A percentile compares a stretch with the other conserved stretches of the same genome.
Evolutionary conservation across 2,329 filamentous ascomycete species (phyloP).

Genomic region (Scleromitrula shiraiana): DNA sequence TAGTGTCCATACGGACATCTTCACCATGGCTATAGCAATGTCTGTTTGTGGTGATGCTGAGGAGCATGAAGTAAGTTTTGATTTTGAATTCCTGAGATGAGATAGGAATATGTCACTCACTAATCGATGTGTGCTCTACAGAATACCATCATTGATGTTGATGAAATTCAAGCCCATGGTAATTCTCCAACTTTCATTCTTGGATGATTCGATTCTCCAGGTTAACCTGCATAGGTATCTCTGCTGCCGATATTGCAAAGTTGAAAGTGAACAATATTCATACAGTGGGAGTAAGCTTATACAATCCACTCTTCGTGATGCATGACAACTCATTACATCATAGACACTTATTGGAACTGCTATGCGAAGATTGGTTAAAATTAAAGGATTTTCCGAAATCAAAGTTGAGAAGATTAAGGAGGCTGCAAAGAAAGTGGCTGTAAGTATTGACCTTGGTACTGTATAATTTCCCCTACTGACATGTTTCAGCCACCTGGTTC

Average conservation of each 20-base stretch:
- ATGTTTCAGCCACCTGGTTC: conserved; percentile 43
- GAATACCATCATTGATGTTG: conserved; percentile 52
- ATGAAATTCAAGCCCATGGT: conserved; percentile 58
- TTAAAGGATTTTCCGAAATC: conserved; percentile 62
- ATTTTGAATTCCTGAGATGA: too few species aligned
- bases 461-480: conserved; percentile 11
- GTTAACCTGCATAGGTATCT: conserved; percentile 41
- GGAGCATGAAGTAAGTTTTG: conserved; percentile 1
- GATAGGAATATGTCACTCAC: background rate
- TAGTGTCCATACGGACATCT: background rate
- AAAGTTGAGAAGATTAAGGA: conserved; percentile 67
- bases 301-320: too few species aligned
- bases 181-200: conserved; percentile 10
- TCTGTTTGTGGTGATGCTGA: conserved; percentile 9
- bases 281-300: conserved; percentile 51
- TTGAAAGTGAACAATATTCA: conserved; percentile 54
- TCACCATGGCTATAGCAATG: conserved; percentile 4
- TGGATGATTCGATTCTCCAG: background rate
- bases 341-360: conserved; percentile 54
- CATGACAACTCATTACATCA: too few species aligned
- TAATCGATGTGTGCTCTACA: background rate
- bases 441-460: conserved; percentile 13
- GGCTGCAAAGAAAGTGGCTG: conserved; percentile 41
- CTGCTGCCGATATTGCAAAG: conserved; percentile 57
- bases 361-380: conserved; percentile 52